Evolutionary conservation across 441 rosid genomes (phyloP), one percentile per base, ranked within the genome.

Genomic region (Hura crepitans): DNA sequence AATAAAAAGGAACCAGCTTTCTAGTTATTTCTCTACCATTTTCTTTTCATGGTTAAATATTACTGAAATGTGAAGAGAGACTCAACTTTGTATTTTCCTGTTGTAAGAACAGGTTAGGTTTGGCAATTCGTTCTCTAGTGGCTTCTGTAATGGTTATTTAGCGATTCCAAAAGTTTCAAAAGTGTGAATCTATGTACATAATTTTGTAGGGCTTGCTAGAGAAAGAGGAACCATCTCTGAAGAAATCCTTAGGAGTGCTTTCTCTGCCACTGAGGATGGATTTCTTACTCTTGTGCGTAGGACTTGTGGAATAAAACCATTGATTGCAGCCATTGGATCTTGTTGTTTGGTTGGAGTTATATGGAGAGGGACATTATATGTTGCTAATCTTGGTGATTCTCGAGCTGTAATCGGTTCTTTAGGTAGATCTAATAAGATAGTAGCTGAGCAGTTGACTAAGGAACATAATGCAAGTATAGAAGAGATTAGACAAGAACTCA

Each of bases 361-460:
- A 33, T 85, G 97, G 93, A 82, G 82, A 67, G 89, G 97, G 33
- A 86, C 87, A 6, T 83, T 93, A 66, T 82, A 80, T 65, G 82
- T 91, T 33, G 98, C 93, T 65, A 93, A 93, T 61, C 74, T 89
- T 66, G 98, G 97, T 20, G 98, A 94, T 79, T 94, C 98, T 45
- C 90, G 96, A 50, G 98, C 98, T 74, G 96, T 94, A 31, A 74
- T 91, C 33, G 97, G 97, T 50, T 79, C 75, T 69, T 74, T 80
- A 27, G 77, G 77, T 65, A 83, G 85, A 62, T 85, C 91, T 13
- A 84, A 82, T 68, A 88, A 86, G 81, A 74, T 91, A 71, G 84
- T 83, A 43, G 90, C 97, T n/a, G 97, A 89, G 82, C 96, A 91
- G 69, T 68, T 89, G 81, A 89, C 92, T 12, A 85, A 54, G 10